Evolutionary conservation across 164 flowering plant species (phyloP), one percentile per base, ranked within the genome.

Genomic region (Dillenia suffruticosa): DNA sequence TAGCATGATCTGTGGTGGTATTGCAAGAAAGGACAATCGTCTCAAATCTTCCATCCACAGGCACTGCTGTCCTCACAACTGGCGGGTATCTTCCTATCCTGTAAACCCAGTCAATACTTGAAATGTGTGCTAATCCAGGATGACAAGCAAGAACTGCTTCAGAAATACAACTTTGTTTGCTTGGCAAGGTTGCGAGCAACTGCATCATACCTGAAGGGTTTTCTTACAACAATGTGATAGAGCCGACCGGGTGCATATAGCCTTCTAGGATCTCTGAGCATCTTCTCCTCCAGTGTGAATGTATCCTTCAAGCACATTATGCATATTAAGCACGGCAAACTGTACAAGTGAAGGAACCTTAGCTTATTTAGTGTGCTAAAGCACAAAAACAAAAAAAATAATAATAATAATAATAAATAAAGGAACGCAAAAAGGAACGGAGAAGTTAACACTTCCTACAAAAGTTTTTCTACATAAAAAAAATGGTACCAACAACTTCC

Each of bases 181-280:
- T 32, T 32, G 40, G 40, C 40, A 32, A 32, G 5, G 40, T 32
- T 32, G 40, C 40, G 7, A 32, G 58, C n/a, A 57, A 49, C 47
- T 17, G 9, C 40, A 61, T 11, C 32, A 51, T 84, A 94, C 99
- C 85, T 89, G 78, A 76, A 91, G 56, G 94, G 96, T 69, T 84
- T 89, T 76, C 99, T 77, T 75, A 88, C 96, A 51, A 95, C 94
- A 71, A 95, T 89, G 75, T 95, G 99, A 73, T 91, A 95, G 51
- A 92, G 80, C 53, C 99, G 96, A 59, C 99, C 99, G 24, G 99
- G 96, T 52, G 97, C 99, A 80, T 91, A 95, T 14, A 95, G 74
- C 59, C 99, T 77, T 80, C 99, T 84, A 59, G 99, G 96, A 77
- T 95, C 99, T 73, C 66, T 87, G 54, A 95, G 76, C 89, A 81